phyloP scores from a whole-genome alignment of 306 rosid species.

The Cyamopsis tetragonoloba region DNA sequence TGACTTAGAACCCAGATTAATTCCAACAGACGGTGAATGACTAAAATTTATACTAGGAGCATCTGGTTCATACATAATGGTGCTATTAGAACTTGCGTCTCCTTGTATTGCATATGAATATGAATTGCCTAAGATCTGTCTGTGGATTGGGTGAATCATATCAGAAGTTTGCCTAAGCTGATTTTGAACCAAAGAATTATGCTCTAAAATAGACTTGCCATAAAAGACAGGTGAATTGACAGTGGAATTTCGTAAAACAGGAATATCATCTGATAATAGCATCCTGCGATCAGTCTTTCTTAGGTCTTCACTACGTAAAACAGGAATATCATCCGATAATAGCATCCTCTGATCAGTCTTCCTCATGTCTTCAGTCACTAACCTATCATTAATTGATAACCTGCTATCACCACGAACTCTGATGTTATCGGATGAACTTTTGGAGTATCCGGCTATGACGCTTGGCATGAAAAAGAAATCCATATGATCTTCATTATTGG shows the following conservation, averaged over 20 bases:
- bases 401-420: constrained; percentile 17
- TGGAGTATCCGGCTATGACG: constrained; percentile 12
- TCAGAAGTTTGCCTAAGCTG: constrained; percentile 30
- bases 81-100: constrained; percentile 18
- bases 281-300: constrained; percentile 22
- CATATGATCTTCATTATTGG: constrained; percentile 21
- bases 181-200: constrained; percentile 31
- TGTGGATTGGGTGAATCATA: constrained; percentile 19
- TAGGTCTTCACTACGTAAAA: constrained; percentile 20
- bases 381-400: constrained; percentile 21
- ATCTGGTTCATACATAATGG: constrained; percentile 25
- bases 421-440: constrained; percentile 20
- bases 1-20: constrained; percentile 19
- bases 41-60: constrained; percentile 18
- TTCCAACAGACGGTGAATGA: neutral
- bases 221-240: constrained; percentile 11
- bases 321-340: constrained; percentile 14
- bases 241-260: constrained; percentile 26
- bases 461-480: constrained; percentile 6
- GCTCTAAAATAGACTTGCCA: constrained; percentile 24
- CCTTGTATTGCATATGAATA: constrained; percentile 25
- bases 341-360: constrained; percentile 22
- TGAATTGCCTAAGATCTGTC: constrained; percentile 14
- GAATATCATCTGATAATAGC: constrained; percentile 9
- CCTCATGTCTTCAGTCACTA: constrained; percentile 14